Conservation (phyloP, 306 rosid species). For the Prunus mume region DNA sequence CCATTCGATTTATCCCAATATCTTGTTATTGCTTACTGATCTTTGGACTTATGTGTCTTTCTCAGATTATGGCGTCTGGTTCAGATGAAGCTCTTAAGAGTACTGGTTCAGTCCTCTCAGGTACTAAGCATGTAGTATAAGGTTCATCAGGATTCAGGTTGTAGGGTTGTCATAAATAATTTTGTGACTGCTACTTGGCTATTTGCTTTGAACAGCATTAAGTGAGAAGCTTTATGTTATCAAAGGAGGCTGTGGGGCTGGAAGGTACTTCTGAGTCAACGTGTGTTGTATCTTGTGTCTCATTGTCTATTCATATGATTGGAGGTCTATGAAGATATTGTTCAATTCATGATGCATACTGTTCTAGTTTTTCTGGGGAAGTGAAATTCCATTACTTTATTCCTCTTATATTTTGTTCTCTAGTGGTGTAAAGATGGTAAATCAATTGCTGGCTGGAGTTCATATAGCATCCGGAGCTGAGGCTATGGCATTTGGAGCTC, state of each 20-base stretch:
- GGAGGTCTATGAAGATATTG: slow-evolving; percentile 1
- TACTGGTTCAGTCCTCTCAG: slow-evolving; percentile 76
- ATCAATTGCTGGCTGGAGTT: slow-evolving; percentile 98
- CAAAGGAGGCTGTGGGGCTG: slow-evolving; percentile 88
- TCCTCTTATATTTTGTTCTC: slow-evolving; percentile 30
- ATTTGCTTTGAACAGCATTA: slow-evolving; percentile 56
- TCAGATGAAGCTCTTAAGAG: slow-evolving; percentile 76
- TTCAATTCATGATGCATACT: not conserved
- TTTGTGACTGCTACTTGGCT: slow-evolving; percentile 26
- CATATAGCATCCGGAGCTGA: slow-evolving; percentile 95
- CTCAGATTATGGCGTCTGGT: slow-evolving; percentile 92
- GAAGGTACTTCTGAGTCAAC: slow-evolving; percentile 59
- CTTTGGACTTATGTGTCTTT: slow-evolving; percentile 24
- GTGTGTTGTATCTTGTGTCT: slow-evolving; percentile 5
- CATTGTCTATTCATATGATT: not conserved
- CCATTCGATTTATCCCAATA: slow-evolving; percentile 24
- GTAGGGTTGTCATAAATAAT: slow-evolving; percentile 19
- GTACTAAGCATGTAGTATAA: slow-evolving; percentile 38
- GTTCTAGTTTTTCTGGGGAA: slow-evolving; percentile 16
- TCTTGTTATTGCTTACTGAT: slow-evolving; percentile 25
- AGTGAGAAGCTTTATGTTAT: slow-evolving; percentile 94
- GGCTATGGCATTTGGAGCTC: slow-evolving; percentile 95
- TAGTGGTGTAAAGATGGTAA: slow-evolving; percentile 92
- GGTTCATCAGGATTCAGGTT: slow-evolving; percentile 16
- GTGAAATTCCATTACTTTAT: slow-evolving; percentile 10